Base-by-base conservation (phyloP, 2,329 filamentous ascomycete genomes). In the Aureobasidium mangrovei region DNA sequence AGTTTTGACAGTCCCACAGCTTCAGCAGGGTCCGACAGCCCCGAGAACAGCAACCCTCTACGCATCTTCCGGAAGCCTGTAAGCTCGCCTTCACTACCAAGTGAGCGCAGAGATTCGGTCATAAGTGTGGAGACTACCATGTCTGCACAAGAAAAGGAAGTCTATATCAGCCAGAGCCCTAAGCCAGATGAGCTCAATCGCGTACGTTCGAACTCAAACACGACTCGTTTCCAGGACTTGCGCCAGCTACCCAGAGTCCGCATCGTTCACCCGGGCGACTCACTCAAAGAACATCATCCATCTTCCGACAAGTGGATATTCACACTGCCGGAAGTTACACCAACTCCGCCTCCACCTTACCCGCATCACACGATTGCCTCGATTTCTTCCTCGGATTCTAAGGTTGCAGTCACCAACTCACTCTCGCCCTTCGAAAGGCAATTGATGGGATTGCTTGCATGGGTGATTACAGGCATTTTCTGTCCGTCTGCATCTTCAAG, bases 221-320 rank as follows among this genome's bases (percentile, higher is more conserved):
- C 40, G 12, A 42, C 39, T 4, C 43, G 55, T 6, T 54, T 44
- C 45, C 51, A 51, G 26, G 55, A 60, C 40, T 48, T 60, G 12
- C 58, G 60, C 53, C 57, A 57, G 18, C 49, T 66, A 35, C 64
- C 64, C 8, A 58, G 56, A 28, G 60, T 65, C 2, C 55, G 58
- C 27, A 55, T 64, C n/a, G 58, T 65, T 4, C 62, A 60, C 42
- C 64, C 65, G n/a, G 59, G 63, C 8, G 28, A 26, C 26, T 32
- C 24, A 8, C 10, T 5, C 3, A 38, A 32, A 32, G 28, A 45
- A 26, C n/a, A 27, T 29, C 24, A 45, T 10, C 38, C 38, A 52
- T 10, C 41, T 29, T 10, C 12, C 5, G 31, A 56, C n/a, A 31
- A 58, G 33, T 42, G 32, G 12, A 63, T 61, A 36, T 62, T 61